Base-by-base conservation (phyloP, 345 rosid genomes). In the Rhodamnia rubescens region DNA sequence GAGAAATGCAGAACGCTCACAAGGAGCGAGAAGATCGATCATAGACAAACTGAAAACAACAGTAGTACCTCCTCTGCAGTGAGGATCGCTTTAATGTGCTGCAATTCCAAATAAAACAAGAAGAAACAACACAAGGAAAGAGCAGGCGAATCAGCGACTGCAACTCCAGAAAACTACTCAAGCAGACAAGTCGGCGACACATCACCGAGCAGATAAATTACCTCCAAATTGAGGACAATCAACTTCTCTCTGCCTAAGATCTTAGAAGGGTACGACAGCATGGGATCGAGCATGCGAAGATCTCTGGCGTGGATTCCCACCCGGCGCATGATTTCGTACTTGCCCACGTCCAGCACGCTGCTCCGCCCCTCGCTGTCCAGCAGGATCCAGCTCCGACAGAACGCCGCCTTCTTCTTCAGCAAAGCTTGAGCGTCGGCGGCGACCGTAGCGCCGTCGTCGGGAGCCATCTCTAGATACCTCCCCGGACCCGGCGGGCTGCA, bases 221-320 rank as follows among this genome's bases (percentile, higher is more conserved):
- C 95, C 92, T 92, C 93, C 87, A 92, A 89, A 84, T 91, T 93
- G 86, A 93, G 89, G 81, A 93, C 95, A 84, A 91, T 91, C 64
- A 88, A 91, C 86, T 81, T 87, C 42, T 91, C 95, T 51, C 95
- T 83, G 52, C 95, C 92, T 11, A 93, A 84, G 58, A 93, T 90
- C 7, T 90, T 85, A 4, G 95, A 93, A 82, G 93, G 95, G 61
- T 91, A 90, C 0, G 91, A 90, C 7, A 91, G 82, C 86, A 93
- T 53, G 32, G 95, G 93, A 69, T 93, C 95, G 13, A 93, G 93
- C 82, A 93, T 93, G 15, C 93, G 89, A 84, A 93, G 91, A 85
- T 93, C 95, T 56, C 95, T 85, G 27, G 93, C 95, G 84, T 92
- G 93, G 84, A 93, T 89, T 84, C 88, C 90, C 49, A 93, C 95